Evolutionary conservation across 2,329 filamentous ascomycete genomes (phyloP), one percentile per base, ranked within the genome.

Genomic region (Cryphonectria naterciae): DNA sequence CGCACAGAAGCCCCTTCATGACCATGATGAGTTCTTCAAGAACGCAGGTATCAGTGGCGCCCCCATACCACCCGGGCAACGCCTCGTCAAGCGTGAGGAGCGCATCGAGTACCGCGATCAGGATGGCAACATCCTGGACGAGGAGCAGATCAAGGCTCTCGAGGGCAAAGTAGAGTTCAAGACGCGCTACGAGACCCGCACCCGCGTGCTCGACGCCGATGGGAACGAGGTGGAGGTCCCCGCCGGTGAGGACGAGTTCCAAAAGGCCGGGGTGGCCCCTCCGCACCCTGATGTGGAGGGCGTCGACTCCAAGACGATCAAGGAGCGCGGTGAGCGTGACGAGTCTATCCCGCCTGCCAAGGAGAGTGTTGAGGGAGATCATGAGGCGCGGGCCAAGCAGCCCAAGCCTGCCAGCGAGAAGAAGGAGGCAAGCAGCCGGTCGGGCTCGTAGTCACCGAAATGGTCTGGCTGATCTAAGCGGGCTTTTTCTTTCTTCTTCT

Each of bases 121-220:
- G 81, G 87, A 97, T 76, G 96, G 96, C 75, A 98, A 98, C 78
- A 80, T 98, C 43, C 88, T 99, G 43, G 85, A 95, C 77, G 89
- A 92, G 68, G 92, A 94, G 77, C 89, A 97, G 79, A 94, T 99
- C 71, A 89, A 92, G 77, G 89, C 88, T 28, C 88, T 99, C 43
- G 89, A 95, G 80, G 96, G 95, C 77, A 97, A 97, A 82, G 95
- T 98, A 72, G 93, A 94, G 77, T 98, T 99, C 83, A 91, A 97
- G 83, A 98, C 96, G 17, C 92, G 92, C 75, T 98, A 98, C 79
- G 95, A 98, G 85, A 98, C 95, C n/a, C 89, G 93, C 74, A 98
- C 94, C 11, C 91, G 93, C 70, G 82, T 98, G 69, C 86, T 97
- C 56, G 94, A 97, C 80, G 88, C 88, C 67, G 80, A 89, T 60